Conservation (phyloP, 2,329 filamentous ascomycete genomes). For the Hirsutella minnesotensis region DNA sequence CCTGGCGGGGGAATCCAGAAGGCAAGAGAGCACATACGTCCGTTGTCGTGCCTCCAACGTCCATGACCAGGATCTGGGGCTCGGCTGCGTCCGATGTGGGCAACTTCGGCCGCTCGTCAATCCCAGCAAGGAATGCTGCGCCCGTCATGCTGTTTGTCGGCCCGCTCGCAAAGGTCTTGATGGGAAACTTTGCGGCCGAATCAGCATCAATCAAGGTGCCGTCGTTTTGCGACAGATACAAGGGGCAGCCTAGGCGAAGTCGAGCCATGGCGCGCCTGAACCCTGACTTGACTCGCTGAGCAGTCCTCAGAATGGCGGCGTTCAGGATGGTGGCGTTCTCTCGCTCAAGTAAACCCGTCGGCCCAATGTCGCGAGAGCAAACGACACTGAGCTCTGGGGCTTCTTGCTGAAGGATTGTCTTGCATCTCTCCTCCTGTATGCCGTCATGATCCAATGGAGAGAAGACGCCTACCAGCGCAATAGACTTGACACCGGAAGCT, state of each 20-base stretch:
- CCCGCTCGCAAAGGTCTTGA: conserved; percentile 41
- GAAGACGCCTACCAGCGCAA: conserved; percentile 33
- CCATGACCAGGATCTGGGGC: conserved; percentile 35
- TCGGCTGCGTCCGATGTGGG: not conserved
- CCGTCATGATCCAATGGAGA: conserved; percentile 30
- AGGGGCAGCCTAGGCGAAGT: conserved; percentile 27
- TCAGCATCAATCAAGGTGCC: conserved; percentile 37
- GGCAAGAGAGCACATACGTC: conserved; percentile 46
- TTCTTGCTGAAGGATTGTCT: conserved; percentile 22
- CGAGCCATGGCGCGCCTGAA: conserved; percentile 34
- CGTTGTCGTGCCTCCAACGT: conserved; percentile 50
- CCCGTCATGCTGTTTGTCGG: conserved; percentile 43
- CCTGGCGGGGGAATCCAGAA: conserved; percentile 48
- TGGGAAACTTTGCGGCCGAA: conserved; percentile 34
- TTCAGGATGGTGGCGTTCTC: conserved; percentile 46
- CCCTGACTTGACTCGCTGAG: conserved; percentile 30
- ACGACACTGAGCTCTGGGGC: conserved; percentile 24
- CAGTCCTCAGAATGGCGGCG: conserved; percentile 36
- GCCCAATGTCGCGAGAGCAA: conserved; percentile 30
- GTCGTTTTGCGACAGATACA: conserved; percentile 42
- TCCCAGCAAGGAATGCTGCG: conserved; percentile 39
- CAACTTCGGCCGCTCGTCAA: conserved; percentile 17
- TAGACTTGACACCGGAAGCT: conserved; percentile 20
- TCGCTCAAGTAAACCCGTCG: conserved; percentile 29
- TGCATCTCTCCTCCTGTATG: conserved; percentile 27